These are phyloP conservation scores for Warburgia ugandensis DNA, from an alignment of 164 flowering plant genomes.

Conservation along the genomic window DNA sequence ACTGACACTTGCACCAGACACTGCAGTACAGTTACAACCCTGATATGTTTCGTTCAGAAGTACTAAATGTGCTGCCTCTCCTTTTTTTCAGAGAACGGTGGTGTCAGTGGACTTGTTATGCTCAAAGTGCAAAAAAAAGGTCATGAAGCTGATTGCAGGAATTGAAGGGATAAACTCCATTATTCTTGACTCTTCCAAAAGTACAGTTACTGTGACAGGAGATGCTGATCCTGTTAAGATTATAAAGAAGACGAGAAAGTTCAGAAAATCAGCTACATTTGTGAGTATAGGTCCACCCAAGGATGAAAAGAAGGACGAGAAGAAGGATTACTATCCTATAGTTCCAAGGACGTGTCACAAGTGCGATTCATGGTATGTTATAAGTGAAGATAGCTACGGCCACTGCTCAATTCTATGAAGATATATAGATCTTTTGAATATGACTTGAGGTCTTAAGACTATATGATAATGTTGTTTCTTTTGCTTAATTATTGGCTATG, in stretches of 20 bases:
- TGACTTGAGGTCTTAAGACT: background rate
- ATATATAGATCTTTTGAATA: background rate
- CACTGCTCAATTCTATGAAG: conserved; percentile 35
- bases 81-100: conserved; percentile 48
- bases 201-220: conserved; percentile 39
- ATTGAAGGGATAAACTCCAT: conserved; percentile 52
- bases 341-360: conserved; percentile 35
- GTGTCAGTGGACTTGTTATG: conserved; percentile 55
- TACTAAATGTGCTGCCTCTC: conserved; percentile 20
- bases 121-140: conserved; percentile 50
- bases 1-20: conserved; percentile 22
- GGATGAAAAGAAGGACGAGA: conserved; percentile 43
- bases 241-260: conserved; percentile 42
- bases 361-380: conserved; percentile 48
- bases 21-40: conserved; percentile 8
- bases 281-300: conserved; percentile 38
- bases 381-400: conserved; percentile 23
- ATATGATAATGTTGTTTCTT: background rate
- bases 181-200: conserved; percentile 44
- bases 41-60: conserved; percentile 4
- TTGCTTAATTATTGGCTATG: too few relatives aligned
- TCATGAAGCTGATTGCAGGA: conserved; percentile 49
- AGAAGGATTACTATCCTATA: conserved; percentile 17
- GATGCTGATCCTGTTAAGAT: conserved; percentile 47
- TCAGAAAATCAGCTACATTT: conserved; percentile 33